These are phyloP conservation scores for Yarrowia deformans DNA, from an alignment of 805 yeast species.

Conservation along the genomic window DNA sequence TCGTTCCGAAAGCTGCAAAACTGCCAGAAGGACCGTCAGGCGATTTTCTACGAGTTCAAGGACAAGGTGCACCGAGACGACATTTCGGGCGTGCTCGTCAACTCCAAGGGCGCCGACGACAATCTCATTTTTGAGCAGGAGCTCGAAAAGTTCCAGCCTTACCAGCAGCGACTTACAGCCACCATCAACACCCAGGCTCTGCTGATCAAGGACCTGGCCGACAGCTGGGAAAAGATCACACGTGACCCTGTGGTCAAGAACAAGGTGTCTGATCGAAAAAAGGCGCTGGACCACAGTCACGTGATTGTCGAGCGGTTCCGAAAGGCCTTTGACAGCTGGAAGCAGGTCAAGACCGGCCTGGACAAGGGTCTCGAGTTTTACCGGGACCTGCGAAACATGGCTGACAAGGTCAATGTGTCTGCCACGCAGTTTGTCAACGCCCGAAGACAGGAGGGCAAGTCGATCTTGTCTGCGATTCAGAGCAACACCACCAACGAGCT, in stretches of 20 bases:
- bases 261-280: conserved; percentile 52
- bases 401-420: conserved; percentile 12
- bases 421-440: conserved; percentile 31
- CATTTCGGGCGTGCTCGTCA: conserved; percentile 74
- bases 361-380: conserved; percentile 72
- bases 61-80: conserved; percentile 79
- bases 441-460: conserved; percentile 26
- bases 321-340: conserved; percentile 65
- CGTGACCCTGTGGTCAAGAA: conserved; percentile 57
- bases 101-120: conserved; percentile 67
- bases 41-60: conserved; percentile 70
- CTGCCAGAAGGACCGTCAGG: conserved; percentile 67
- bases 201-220: conserved; percentile 57
- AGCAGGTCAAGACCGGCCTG: conserved; percentile 63
- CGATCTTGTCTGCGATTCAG: conserved; percentile 16
- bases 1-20: conserved; percentile 65
- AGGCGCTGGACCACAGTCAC: conserved; percentile 50
- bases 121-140: conserved; percentile 69
- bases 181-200: conserved; percentile 70
- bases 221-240: conserved; percentile 56
- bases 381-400: conserved; percentile 51
- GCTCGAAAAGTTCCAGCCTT: conserved; percentile 75
- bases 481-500: conserved; percentile 29
- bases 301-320: conserved; percentile 55
- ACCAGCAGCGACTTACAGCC: conserved; percentile 68